Evolutionary conservation across 768 basidiomycete genomes (phyloP).

Genomic region (Russula olivacea): DNA sequence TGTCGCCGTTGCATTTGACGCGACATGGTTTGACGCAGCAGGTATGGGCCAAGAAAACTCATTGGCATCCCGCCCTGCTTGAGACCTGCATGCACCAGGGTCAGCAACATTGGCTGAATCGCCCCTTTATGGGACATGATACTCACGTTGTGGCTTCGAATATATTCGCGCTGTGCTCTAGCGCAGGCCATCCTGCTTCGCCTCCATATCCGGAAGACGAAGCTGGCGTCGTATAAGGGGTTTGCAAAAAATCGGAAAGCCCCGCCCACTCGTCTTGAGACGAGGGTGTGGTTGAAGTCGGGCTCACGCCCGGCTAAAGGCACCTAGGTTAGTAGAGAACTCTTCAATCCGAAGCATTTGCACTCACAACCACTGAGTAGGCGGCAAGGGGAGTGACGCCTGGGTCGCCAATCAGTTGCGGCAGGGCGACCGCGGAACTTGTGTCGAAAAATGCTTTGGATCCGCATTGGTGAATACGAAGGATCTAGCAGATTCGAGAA

Average conservation of each 20-base stretch:
- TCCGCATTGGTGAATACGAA: background rate
- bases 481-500: background rate
- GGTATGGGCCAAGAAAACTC: background rate
- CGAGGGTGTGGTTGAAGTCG: background rate
- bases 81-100: background rate
- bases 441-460: background rate
- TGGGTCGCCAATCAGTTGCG: background rate
- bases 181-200: background rate
- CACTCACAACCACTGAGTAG: background rate
- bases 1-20: background rate
- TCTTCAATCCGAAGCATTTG: background rate
- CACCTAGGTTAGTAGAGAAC: background rate
- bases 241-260: background rate
- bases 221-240: background rate
- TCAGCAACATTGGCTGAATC: background rate
- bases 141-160: background rate
- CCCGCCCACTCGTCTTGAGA: background rate
- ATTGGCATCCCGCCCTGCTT: background rate
- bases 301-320: background rate
- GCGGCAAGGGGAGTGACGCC: background rate
- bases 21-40: background rate
- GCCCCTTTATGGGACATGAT: background rate
- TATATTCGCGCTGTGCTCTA: background rate
- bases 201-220: background rate
- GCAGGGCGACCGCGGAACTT: background rate